Percentiles rank a stretch among this genome's conserved stretches.
Evolutionary conservation across 257 asterid species (phyloP).

Genomic region (Capsicum chinense): DNA sequence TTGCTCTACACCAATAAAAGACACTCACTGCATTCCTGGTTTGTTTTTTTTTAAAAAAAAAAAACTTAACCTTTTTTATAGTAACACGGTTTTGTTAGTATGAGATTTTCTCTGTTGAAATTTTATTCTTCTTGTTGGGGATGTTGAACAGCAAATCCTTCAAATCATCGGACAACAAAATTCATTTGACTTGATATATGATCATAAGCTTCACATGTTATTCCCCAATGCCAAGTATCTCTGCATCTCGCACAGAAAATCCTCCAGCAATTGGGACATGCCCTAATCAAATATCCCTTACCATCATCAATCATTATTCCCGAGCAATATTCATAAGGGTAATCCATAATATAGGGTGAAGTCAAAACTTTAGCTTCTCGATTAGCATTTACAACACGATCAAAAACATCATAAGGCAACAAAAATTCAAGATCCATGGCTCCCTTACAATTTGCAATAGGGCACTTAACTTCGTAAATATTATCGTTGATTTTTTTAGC

Average conservation of each 20-base stretch:
- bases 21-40: background rate
- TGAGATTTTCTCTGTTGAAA: background rate
- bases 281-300: background rate
- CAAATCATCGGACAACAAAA: too few relatives aligned
- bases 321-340: background rate
- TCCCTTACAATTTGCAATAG: constrained; percentile 19
- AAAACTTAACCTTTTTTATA: background rate
- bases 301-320: background rate
- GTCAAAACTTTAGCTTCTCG: background rate
- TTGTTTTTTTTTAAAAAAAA: too few relatives aligned
- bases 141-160: background rate
- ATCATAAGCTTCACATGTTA: background rate
- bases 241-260: constrained; percentile 14
- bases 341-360: background rate
- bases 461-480: constrained; percentile 23
- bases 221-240: constrained; percentile 28
- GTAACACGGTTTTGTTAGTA: too few relatives aligned
- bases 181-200: background rate
- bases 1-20: too few relatives aligned
- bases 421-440: background rate
- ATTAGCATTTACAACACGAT: background rate
- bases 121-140: too few relatives aligned
- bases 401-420: background rate
- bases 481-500: background rate
- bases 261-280: constrained; percentile 28